phyloP scores from a whole-genome alignment of 2,329 filamentous ascomycete species.

The Botrytis elliptica region DNA sequence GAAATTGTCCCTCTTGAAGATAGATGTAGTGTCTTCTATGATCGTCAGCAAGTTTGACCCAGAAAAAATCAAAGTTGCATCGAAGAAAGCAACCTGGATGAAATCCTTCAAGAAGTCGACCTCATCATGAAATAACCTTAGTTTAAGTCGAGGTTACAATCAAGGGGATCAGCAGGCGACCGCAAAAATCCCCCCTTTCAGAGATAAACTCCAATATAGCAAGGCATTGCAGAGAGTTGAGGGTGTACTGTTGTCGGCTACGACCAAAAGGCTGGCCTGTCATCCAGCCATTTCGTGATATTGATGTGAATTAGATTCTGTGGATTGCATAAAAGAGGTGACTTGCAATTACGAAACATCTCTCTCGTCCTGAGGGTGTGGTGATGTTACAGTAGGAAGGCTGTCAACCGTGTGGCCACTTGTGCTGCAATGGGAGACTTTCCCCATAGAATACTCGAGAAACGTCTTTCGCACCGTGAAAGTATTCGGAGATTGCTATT shows the following conservation, averaged over 20 bases:
- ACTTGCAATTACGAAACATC: neutral
- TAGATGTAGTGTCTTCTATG: neutral
- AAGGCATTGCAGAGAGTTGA: neutral
- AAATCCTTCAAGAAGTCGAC: neutral
- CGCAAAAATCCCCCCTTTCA: neutral
- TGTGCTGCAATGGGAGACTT: neutral
- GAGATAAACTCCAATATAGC: neutral
- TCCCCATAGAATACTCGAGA: neutral
- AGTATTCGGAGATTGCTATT: neutral
- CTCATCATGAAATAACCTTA: neutral
- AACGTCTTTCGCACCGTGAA: neutral
- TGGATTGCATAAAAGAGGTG: neutral
- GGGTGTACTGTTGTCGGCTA: neutral
- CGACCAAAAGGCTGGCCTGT: neutral
- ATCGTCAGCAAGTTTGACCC: neutral
- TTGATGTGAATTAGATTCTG: neutral
- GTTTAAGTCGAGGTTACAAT: neutral
- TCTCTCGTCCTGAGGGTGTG: neutral
- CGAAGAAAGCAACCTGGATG: neutral
- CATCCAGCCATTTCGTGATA: neutral
- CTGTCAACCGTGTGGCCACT: neutral
- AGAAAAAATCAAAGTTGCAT: neutral
- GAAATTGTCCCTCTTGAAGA: neutral
- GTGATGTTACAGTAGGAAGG: neutral
- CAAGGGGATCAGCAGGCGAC: neutral